Evolutionary conservation across 768 basidiomycete species (phyloP).

Genomic region (Coprinellus micaceus): DNA sequence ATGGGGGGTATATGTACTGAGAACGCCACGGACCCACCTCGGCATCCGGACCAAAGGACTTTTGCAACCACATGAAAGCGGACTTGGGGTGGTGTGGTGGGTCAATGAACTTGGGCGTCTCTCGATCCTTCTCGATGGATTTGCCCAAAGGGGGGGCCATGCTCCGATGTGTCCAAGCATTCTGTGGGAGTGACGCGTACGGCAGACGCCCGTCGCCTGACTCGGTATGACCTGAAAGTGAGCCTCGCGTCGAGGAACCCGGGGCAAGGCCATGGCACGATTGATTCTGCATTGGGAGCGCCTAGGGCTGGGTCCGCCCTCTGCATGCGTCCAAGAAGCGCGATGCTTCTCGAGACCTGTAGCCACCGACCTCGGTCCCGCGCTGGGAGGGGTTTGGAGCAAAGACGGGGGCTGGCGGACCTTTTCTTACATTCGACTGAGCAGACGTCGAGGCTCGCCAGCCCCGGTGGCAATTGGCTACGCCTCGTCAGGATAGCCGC

Average conservation of each 20-base stretch:
- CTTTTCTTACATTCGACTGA: not conserved
- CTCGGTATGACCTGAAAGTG: no score
- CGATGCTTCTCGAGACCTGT: not conserved
- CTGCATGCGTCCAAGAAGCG: not conserved
- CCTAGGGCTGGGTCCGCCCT: no score
- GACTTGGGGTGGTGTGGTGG: not conserved
- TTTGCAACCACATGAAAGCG: not conserved
- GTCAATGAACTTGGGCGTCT: not conserved
- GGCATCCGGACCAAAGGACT: not conserved
- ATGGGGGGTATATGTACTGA: not conserved
- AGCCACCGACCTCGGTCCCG: not conserved
- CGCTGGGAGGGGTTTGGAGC: not conserved
- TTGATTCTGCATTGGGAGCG: no score
- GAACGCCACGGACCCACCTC: not conserved
- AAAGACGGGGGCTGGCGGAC: not conserved
- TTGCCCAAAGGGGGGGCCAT: no score
- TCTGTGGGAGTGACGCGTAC: no score
- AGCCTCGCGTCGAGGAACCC: no score
- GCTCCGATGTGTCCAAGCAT: no score
- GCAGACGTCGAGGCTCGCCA: not conserved
- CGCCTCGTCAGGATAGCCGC: not conserved
- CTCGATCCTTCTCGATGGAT: not conserved
- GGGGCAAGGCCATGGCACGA: no score
- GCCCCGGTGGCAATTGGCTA: not conserved
- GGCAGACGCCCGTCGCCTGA: no score